Evolutionary conservation across 164 flowering plant species (phyloP).

Genomic region (Tetracentron sinense): DNA sequence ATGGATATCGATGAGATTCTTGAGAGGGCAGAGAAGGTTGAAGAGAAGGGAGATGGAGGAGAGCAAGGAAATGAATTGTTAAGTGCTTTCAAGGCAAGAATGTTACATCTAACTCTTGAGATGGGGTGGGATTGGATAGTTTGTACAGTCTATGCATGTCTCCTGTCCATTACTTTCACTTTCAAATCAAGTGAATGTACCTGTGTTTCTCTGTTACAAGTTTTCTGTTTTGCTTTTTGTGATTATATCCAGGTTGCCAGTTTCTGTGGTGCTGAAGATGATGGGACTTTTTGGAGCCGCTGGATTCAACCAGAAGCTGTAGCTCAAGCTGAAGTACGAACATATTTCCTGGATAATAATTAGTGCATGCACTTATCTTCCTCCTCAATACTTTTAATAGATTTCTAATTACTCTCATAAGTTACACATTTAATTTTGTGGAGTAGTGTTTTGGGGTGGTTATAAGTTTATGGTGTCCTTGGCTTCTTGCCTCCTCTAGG

Average conservation of each 20-base stretch:
- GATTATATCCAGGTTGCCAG: slow-evolving; percentile 73
- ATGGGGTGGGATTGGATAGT: not conserved
- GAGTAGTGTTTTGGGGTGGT: not conserved
- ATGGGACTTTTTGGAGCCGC: slow-evolving; percentile 94
- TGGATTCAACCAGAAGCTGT: slow-evolving; percentile 93
- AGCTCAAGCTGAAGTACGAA: slow-evolving; percentile 72
- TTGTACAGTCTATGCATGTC: not conserved
- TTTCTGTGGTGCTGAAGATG: slow-evolving; percentile 87
- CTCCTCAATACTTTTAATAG: not conserved
- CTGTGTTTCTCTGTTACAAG: slow-evolving; percentile 1
- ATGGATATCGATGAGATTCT: slow-evolving; percentile 99
- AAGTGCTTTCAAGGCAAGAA: slow-evolving; percentile 89
- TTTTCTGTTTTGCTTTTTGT: not conserved
- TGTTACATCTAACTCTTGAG: not conserved
- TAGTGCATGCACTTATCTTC: not conserved
- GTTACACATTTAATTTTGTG: not conserved
- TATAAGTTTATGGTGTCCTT: not conserved
- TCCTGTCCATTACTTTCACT: not conserved
- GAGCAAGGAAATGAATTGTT: slow-evolving; percentile 74
- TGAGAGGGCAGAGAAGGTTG: slow-evolving; percentile 99
- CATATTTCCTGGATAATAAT: not conserved
- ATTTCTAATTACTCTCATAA: not conserved
- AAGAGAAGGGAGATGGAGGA: slow-evolving; percentile 61
- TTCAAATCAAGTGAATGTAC: not conserved
- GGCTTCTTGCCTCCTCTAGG: slow-evolving; percentile 34